phyloP scores from a whole-genome alignment of 371 early-diverging fungal genomes.

The Enterocytospora artemiae region DNA sequence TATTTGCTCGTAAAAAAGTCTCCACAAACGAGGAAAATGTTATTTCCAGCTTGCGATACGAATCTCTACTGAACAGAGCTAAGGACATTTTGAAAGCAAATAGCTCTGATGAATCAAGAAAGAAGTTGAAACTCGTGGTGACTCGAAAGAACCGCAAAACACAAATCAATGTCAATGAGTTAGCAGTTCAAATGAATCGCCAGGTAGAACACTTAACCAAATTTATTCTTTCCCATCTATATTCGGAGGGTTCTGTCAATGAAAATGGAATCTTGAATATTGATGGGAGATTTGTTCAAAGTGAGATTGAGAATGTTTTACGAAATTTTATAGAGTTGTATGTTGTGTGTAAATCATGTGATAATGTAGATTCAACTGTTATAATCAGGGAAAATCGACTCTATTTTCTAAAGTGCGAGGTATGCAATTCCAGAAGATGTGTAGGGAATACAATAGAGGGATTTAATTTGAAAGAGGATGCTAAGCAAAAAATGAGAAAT shows the following conservation, averaged over 20 bases:
- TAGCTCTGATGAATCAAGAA: constrained; percentile 15
- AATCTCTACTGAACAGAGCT: constrained; percentile 47
- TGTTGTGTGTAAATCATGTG: constrained; percentile 96
- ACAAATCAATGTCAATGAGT: constrained; percentile 49
- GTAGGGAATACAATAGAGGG: constrained; percentile 71
- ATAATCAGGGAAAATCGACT: constrained; percentile 89
- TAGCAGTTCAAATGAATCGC: constrained; percentile 61
- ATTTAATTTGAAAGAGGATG: not conserved
- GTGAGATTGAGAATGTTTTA: constrained; percentile 91
- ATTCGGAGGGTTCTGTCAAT: constrained; percentile 89
- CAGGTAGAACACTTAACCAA: constrained; percentile 86
- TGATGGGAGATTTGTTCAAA: constrained; percentile 92
- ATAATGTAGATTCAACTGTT: constrained; percentile 73
- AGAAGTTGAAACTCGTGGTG: constrained; percentile 55
- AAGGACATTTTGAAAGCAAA: constrained; percentile 48
- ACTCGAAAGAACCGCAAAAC: constrained; percentile 54
- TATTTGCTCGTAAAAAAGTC: not conserved
- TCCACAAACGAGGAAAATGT: not conserved
- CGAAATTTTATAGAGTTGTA: constrained; percentile 94
- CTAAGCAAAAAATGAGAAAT: not conserved
- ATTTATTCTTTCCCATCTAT: constrained; percentile 91
- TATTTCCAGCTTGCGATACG: constrained; percentile 38
- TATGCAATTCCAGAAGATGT: constrained; percentile 84
- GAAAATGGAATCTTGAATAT: constrained; percentile 79
- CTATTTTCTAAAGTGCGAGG: constrained; percentile 89